Evolutionary conservation across 306 rosid species (phyloP), one percentile per base, ranked within the genome.

Genomic region (Rosa multiflora): DNA sequence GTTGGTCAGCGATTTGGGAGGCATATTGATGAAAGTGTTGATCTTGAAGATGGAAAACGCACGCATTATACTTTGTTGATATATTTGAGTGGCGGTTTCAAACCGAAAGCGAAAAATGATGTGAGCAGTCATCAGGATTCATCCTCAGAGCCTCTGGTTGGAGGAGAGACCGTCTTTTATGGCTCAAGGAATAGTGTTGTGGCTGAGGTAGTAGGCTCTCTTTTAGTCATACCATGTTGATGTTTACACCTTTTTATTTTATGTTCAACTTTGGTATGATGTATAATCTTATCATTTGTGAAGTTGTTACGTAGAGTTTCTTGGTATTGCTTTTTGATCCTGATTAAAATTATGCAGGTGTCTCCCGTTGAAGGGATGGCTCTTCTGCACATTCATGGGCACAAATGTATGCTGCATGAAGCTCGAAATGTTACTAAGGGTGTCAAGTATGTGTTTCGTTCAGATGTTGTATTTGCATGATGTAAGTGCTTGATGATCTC

Each of bases 151-250:
- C 87, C 87, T 85, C 85, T 93, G 32, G 90, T 81, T 81, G 99
- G 99, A 64, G 98, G 99, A 77, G 98, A n/a, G 86, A 95, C 99
- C 0, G 93, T 95, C 67, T 93, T 95, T 88, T 95, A 90, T 76
- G 92, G 95, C 81, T 75, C 92, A 18, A 91, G 98, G 91, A 91
- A 88, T 80, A 82, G 81, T 67, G 82, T 80, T 82, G 93, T 92
- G 15, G 96, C 96, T 14, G 98, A 89, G 97, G 98, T 93, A 85
- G 82, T 37, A 85, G 84, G 39, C 59, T 47, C 58, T 47, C 52
- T 6, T 37, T 43, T 62, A 9, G 23, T 46, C 53, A 1, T 23
- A 29, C 53, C 56, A n/a, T 13, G 17, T 29, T 82, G 20, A 46
- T 74, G 81, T 51, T 13, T 47, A 2, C 32, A 35, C 59, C n/a